Evolutionary conservation across 371 early-diverging fungal species (phyloP), one percentile per base, ranked within the genome.

Genomic region (Sporodiniella umbellata): DNA sequence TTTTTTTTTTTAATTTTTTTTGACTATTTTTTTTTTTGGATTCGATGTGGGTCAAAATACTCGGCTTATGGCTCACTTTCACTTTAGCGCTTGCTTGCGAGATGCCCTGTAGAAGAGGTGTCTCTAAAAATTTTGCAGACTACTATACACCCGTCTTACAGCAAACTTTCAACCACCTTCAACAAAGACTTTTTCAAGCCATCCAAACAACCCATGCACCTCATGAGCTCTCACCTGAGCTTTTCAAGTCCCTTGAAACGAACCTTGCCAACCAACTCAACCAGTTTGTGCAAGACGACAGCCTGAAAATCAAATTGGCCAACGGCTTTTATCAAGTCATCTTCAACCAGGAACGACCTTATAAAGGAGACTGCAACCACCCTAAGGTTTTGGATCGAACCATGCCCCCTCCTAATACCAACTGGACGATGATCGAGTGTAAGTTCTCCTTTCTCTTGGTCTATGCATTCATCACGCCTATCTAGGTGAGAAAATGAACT

Each of bases 351-450:
- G 65, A 70, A 14, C 66, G 79, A 25, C 73, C 79, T 45, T 82
- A 82, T 63, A 82, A 78, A 49, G 84, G 84, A 19, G 81, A 84
- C 38, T 84, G 84, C 66, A 81, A 84, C 40, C 42, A 74, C 49
- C 83, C 84, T 38, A 53, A 43, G 8, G 66, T 79, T 33, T 63
- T 84, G 6, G 62, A 18, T 11, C 59, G 73, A 51, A 67, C 48
- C 18, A 77, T 77, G 72, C 84, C 84, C 43, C 80, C 80, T 37
- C 12, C 24, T 0, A 80, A 80, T n/a, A 75, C 72, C 42, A 64
- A 62, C 30, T 84, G 84, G 84, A 71, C 67, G 8, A 51, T 73
- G 54, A 68, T 71, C 8, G 83, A 84, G 60, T 84, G 84, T 64
- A 64, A 66, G 68, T n/a, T n/a, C n/a, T n/a, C n/a, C n/a, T n/a